Base-by-base conservation (phyloP, 305 asterid species). In the Fraxinus platypoda region DNA sequence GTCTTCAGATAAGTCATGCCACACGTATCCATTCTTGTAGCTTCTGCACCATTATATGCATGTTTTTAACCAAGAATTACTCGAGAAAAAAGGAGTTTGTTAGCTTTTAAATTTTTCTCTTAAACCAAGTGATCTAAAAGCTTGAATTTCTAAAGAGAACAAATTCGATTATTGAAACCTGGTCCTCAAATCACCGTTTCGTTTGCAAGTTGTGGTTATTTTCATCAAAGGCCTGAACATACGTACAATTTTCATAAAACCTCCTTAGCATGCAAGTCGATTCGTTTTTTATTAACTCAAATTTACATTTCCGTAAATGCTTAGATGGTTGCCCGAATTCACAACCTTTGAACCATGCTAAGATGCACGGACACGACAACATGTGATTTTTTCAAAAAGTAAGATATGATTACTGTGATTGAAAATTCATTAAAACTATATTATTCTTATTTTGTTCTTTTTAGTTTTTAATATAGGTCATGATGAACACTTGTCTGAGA, bases 11-110 rank as follows among this genome's bases (percentile, higher is more conserved):
- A 85, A 82, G 80, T 88, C 88, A 8, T 88, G 90, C 91, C 91
- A 88, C n/a, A 88, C 86, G 17, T 83, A 85, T 80, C 90, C 87
- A 57, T 83, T 85, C 78, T 87, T 88, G 17, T 88, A 88, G 84
- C 84, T 85, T 86, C 91, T 88, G 82, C 71, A 80, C 28, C 33
- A 12, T 15, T 31, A 23, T 3, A 71, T 25, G 62, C n/a, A 7
- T 12, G 25, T 38, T 66, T 6, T 66, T 30, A 28, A 13, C 74
- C 71, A 57, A 21, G 4, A 57, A 57, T 19, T 57, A 21, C 68
- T 62, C 8, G 0, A 2, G 28, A 62, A 62, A 62, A 62, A 15
- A 49, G 7, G 17, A 23, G 71, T 62, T 23, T 23, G 31, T 2
- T 62, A 23, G 31, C 71, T 62, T 62, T 62, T 23, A 21, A 3